Evolutionary conservation across 225 moss, liverwort and hornwort species (phyloP), one percentile per base, ranked within the genome.

Genomic region (Takakia lepidozioides): DNA sequence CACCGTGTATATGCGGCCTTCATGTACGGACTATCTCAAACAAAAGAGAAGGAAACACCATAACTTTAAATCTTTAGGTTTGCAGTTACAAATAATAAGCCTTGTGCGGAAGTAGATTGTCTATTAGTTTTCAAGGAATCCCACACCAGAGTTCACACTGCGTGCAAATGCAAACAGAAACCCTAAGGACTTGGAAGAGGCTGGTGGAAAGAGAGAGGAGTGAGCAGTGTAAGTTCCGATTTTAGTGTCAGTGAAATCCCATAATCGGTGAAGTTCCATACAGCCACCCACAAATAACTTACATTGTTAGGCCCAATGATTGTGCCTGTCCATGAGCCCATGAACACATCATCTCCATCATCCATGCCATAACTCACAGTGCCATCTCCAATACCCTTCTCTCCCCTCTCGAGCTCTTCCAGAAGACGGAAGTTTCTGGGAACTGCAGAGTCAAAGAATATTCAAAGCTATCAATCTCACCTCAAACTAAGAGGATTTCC

Each of bases 331-430:
- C 89, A 93, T 34, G 89, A 93, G 8, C 89, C 89, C 93, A 93
- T 93, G 35, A 93, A 93, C 43, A 93, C 84, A 37, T 89, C 89
- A 40, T 93, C 93, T 2, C 89, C 86, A 20, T 93, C 93, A 64
- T 93, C 93, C 93, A 93, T 93, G 55, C 93, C 89, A 43, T 93
- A 93, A 59, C 89, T 93, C 8, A 89, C 93, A 53, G 89, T 93
- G 24, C 93, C 93, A 64, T 93, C 93, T 48, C 93, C 89, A 30
- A 89, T 89, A 11, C 93, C 89, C 63, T 93, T 93, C 79, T 93
- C 93, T 25, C 89, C 93, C 62, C 89, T 81, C 75, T 93, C 93
- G 38, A 93, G 93, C 52, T 93, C 93, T 72, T 93, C 89, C 42
- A 93, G 75, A 39, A 93, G 73, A 43, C 93, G 81, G 71, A 89